A percentile compares a stretch with the other conserved stretches of the same genome.
Evolutionary conservation across 495 filamentous ascomycete genomes (phyloP).

Genomic region (Penicillium diatomitis): DNA sequence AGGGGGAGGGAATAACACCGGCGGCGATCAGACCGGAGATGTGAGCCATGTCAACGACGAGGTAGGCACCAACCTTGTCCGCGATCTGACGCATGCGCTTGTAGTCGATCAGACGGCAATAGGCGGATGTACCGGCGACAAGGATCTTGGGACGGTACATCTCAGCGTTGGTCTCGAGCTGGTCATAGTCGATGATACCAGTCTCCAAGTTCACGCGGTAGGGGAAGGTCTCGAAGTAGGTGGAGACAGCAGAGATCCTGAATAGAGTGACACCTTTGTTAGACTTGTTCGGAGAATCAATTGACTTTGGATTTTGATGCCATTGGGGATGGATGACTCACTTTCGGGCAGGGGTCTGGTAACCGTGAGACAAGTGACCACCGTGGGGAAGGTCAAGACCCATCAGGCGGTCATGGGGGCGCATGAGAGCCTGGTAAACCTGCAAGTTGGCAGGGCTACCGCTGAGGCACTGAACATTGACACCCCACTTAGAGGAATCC

Average conservation of each 20-base stretch:
- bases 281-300: constrained; percentile 6
- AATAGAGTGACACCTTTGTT: background rate
- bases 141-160: constrained; percentile 94
- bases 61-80: constrained; percentile 87
- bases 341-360: constrained; percentile 90
- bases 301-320: background rate
- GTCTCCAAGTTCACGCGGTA: constrained; percentile 87
- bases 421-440: constrained; percentile 98
- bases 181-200: constrained; percentile 95
- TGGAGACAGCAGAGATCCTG: constrained; percentile 86
- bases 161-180: constrained; percentile 81
- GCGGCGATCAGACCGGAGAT: constrained; percentile 94
- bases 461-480: constrained; percentile 94
- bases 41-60: constrained; percentile 97
- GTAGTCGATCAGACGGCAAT: constrained; percentile 98
- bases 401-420: constrained; percentile 92
- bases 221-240: constrained; percentile 92
- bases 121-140: constrained; percentile 95
- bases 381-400: constrained; percentile 95
- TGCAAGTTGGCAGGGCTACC: constrained; percentile 90
- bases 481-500: constrained; percentile 85
- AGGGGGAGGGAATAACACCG: constrained; percentile 89
- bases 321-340: constrained; percentile 31
- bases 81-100: constrained; percentile 92
- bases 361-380: constrained; percentile 96